Conservation (phyloP, 2,329 filamentous ascomycete species). For the Leptosphaerulina australis region DNA sequence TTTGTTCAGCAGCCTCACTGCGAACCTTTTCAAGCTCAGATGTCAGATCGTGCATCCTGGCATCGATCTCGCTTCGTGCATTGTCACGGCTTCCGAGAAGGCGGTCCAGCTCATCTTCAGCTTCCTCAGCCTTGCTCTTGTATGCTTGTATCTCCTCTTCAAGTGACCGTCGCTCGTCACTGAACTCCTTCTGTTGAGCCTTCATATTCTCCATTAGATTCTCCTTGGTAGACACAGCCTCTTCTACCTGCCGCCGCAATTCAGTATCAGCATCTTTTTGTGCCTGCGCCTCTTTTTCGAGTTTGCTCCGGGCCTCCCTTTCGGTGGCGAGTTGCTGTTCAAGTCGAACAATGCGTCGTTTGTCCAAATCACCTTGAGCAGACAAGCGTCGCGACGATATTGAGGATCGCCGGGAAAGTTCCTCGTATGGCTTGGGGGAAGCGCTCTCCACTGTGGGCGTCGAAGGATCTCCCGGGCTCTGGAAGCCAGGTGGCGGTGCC, state of each 20-base stretch:
- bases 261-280: slow-evolving; percentile 62
- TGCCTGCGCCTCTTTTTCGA: slow-evolving; percentile 73
- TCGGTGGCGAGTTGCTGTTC: slow-evolving; percentile 80
- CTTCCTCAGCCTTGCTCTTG: slow-evolving; percentile 80
- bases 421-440: slow-evolving; percentile 48
- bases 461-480: slow-evolving; percentile 45
- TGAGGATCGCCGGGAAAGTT: slow-evolving; percentile 64
- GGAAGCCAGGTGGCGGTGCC: slow-evolving; percentile 46
- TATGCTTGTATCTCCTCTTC: slow-evolving; percentile 79
- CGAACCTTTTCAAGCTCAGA: slow-evolving; percentile 70
- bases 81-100: slow-evolving; percentile 83
- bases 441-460: slow-evolving; percentile 45
- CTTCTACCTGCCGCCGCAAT: slow-evolving; percentile 74
- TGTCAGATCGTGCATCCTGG: slow-evolving; percentile 70
- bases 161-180: slow-evolving; percentile 80
- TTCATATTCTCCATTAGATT: slow-evolving; percentile 96
- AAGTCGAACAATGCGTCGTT: slow-evolving; percentile 68
- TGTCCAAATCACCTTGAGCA: slow-evolving; percentile 64
- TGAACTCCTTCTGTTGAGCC: slow-evolving; percentile 85
- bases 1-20: slow-evolving; percentile 56
- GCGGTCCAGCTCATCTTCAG: slow-evolving; percentile 89
- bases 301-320: slow-evolving; percentile 67
- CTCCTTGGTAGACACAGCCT: slow-evolving; percentile 88
- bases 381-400: slow-evolving; percentile 67
- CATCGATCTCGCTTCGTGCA: slow-evolving; percentile 73